These are phyloP conservation scores for Myxozyma lipomycoides DNA, from an alignment of 805 yeast species.

Conservation along the genomic window DNA sequence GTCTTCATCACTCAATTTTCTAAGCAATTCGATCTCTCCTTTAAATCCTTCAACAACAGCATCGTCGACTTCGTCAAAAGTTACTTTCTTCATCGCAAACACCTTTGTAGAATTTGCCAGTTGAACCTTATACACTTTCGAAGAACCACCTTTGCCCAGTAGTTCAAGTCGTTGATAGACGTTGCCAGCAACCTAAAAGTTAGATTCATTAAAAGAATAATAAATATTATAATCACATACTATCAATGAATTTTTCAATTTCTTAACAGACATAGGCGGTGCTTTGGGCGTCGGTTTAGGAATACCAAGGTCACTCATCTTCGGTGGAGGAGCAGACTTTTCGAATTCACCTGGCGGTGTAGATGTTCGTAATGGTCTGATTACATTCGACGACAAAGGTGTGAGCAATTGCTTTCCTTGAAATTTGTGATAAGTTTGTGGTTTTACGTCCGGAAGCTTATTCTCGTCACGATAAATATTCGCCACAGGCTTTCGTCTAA, in stretches of 20 bases:
- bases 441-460: background rate
- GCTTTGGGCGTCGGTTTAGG: conserved; percentile 23
- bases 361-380: conserved; percentile 25
- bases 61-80: conserved; percentile 72
- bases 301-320: conserved; percentile 26
- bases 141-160: conserved; percentile 87
- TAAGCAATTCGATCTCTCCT: conserved; percentile 79
- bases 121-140: conserved; percentile 80
- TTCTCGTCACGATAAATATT: conserved; percentile 17
- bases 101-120: conserved; percentile 47
- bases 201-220: background rate
- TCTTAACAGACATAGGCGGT: conserved; percentile 7
- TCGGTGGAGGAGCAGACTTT: conserved; percentile 23
- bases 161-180: conserved; percentile 72
- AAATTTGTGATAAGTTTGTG: background rate
- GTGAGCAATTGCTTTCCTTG: conserved; percentile 26
- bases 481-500: conserved; percentile 5
- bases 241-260: conserved; percentile 34
- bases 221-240: conserved; percentile 42
- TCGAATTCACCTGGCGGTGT: conserved; percentile 21
- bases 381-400: conserved; percentile 26
- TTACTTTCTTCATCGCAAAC: conserved; percentile 78
- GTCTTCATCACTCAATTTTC: conserved; percentile 53
- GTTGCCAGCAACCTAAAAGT: conserved; percentile 37
- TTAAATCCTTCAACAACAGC: conserved; percentile 71